A percentile compares a stretch with the other conserved stretches of the same genome.
phyloP scores from a whole-genome alignment of 2,329 filamentous ascomycete species.

The Aureobasidium sp. region DNA sequence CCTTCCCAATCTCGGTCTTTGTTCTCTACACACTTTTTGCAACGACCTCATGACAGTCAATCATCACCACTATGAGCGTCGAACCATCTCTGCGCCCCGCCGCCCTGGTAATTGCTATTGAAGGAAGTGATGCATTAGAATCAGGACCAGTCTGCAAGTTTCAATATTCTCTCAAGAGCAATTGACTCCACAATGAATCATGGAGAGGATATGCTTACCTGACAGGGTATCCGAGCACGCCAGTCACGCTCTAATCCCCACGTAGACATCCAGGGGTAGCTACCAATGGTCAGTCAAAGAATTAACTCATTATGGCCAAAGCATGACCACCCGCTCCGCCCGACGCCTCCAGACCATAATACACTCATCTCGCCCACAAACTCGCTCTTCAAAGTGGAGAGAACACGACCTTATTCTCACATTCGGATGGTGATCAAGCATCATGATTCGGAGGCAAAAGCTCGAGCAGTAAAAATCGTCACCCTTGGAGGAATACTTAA shows the following conservation, averaged over 20 bases:
- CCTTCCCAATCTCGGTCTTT: background rate
- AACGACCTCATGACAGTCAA: background rate
- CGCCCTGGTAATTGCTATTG: background rate
- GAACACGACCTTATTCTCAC: background rate
- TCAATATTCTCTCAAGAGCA: background rate
- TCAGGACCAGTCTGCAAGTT: background rate
- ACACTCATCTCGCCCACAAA: background rate
- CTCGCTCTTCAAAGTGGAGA: background rate
- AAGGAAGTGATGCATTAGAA: background rate
- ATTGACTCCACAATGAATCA: background rate
- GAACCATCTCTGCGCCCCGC: background rate
- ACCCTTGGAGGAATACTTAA: background rate
- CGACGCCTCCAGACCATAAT: background rate
- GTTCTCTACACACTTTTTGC: background rate
- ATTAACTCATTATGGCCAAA: conserved; percentile 3
- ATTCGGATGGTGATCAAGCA: background rate
- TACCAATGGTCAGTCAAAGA: background rate
- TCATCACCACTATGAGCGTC: background rate
- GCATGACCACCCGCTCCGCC: background rate
- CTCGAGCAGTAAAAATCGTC: background rate
- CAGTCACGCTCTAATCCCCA: background rate
- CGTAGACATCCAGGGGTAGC: background rate
- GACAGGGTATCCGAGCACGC: background rate
- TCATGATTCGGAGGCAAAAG: background rate
- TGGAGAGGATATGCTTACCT: background rate